phyloP scores from a whole-genome alignment of 768 basidiomycete species.

The Hypholoma sublateritium region DNA sequence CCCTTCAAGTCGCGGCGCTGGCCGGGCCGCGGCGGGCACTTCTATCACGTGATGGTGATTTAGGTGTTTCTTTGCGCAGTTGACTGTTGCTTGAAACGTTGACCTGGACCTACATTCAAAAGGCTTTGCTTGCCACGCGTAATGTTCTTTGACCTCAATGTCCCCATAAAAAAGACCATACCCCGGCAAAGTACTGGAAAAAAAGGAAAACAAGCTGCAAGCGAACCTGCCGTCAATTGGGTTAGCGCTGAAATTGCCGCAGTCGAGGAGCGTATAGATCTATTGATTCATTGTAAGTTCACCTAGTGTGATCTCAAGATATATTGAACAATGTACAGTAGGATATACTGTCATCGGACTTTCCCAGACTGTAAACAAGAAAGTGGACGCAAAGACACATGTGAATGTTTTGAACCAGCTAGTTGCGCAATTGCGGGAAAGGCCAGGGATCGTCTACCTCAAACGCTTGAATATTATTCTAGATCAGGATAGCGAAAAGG shows the following conservation, averaged over 20 bases:
- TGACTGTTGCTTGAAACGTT: too few species aligned
- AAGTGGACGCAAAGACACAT: slow-evolving; percentile 71
- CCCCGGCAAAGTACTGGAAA: slow-evolving; percentile 38
- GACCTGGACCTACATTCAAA: too few species aligned
- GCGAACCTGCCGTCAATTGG: slow-evolving; percentile 33
- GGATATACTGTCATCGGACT: slow-evolving; percentile 84
- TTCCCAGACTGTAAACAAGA: slow-evolving; percentile 69
- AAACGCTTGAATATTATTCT: slow-evolving; percentile 80
- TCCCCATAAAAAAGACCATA: slow-evolving; percentile 44
- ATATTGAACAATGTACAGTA: slow-evolving; percentile 46
- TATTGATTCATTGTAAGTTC: slow-evolving; percentile 70
- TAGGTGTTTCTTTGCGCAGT: too few species aligned
- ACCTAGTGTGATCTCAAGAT: neutral
- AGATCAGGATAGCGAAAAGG: slow-evolving; percentile 84
- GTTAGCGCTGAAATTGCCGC: slow-evolving; percentile 55
- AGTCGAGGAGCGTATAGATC: slow-evolving; percentile 64
- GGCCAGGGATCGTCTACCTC: slow-evolving; percentile 62
- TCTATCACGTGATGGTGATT: too few species aligned
- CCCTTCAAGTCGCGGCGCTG: too few species aligned
- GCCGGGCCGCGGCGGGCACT: too few species aligned
- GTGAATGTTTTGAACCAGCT: slow-evolving; percentile 62
- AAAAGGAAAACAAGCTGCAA: slow-evolving; percentile 53
- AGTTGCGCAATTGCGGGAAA: slow-evolving; percentile 56
- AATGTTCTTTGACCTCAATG: slow-evolving; percentile 72
- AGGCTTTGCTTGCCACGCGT: too few species aligned